Conservation (phyloP, 306 rosid species). For the Myrica gale region DNA sequence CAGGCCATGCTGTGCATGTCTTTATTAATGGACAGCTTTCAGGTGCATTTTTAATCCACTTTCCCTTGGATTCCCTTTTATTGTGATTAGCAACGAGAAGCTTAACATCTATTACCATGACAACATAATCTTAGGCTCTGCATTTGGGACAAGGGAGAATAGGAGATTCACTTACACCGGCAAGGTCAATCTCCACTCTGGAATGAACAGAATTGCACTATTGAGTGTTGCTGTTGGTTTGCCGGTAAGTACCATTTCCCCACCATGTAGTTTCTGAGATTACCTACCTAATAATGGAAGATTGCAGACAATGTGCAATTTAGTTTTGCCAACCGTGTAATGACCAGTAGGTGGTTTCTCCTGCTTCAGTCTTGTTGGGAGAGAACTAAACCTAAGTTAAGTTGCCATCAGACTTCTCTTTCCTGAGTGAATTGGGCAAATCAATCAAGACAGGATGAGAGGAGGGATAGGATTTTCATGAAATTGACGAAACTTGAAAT, state of each 20-base stretch:
- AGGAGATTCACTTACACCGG: slow-evolving; percentile 84
- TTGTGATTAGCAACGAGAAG: slow-evolving; percentile 6
- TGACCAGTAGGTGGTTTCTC: not conserved
- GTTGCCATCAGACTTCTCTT: not conserved
- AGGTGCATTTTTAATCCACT: slow-evolving; percentile 48
- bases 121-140: slow-evolving; percentile 63
- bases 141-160: slow-evolving; percentile 77
- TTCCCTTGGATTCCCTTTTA: slow-evolving; percentile 22
- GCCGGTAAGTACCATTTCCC: slow-evolving; percentile 61
- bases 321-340: not conserved
- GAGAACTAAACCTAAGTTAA: not conserved
- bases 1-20: slow-evolving; percentile 91
- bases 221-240: slow-evolving; percentile 96
- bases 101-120: slow-evolving; percentile 14
- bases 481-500: not conserved
- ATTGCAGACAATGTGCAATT: not conserved
- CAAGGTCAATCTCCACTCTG: slow-evolving; percentile 69
- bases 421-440: not conserved
- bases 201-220: slow-evolving; percentile 80
- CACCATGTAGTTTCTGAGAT: slow-evolving; percentile 13
- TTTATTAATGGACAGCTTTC: slow-evolving; percentile 84
- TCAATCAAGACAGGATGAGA: slow-evolving; percentile 1
- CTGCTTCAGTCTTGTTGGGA: not conserved
- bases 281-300: slow-evolving; percentile 3
- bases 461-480: not conserved